A percentile compares a stretch with the other conserved stretches of the same genome.
phyloP scores from a whole-genome alignment of 2,329 filamentous ascomycete species.

The Leptographium galeiforme region DNA sequence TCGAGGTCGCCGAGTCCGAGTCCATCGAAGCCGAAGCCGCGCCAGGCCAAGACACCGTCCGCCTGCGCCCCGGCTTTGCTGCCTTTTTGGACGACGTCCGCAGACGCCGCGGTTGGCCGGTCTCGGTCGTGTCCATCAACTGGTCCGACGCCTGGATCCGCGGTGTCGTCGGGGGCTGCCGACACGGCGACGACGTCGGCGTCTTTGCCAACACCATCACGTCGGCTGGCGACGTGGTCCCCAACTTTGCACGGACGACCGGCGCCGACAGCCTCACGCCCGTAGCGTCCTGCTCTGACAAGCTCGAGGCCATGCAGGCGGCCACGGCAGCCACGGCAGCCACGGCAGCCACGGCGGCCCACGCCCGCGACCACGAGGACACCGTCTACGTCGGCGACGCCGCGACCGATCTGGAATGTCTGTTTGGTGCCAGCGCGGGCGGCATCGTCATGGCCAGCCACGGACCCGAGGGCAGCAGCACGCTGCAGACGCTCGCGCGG shows the following conservation, averaged over 20 bases:
- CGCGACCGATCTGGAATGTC: slow-evolving; percentile 40
- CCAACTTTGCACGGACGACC: slow-evolving; percentile 19
- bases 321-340: slow-evolving; percentile 15
- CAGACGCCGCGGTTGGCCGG: slow-evolving; percentile 19
- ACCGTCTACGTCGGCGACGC: slow-evolving; percentile 46
- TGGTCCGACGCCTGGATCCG: slow-evolving; percentile 16
- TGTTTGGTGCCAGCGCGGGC: slow-evolving; percentile 21
- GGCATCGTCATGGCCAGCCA: slow-evolving; percentile 33
- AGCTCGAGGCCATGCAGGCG: slow-evolving; percentile 26
- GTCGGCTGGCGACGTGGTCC: slow-evolving; percentile 25
- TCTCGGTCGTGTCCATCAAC: slow-evolving; percentile 35
- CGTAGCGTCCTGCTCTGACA: slow-evolving; percentile 30
- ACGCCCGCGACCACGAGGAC: neutral
- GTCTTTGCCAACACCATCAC: slow-evolving; percentile 32
- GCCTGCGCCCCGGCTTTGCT: slow-evolving; percentile 7
- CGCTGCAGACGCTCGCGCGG: slow-evolving; percentile 24
- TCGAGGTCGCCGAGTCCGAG: too few relatives aligned
- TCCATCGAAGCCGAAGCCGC: neutral
- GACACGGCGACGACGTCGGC: slow-evolving; percentile 9
- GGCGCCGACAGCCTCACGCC: slow-evolving; percentile 6
- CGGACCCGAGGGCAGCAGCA: slow-evolving; percentile 10
- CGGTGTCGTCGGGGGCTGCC: slow-evolving; percentile 17
- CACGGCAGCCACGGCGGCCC: slow-evolving; percentile 15
- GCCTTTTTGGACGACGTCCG: slow-evolving; percentile 15
- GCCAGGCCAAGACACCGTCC: neutral